phyloP scores from a whole-genome alignment of 352 stramenopile genomes.

The Pythium biforme region DNA sequence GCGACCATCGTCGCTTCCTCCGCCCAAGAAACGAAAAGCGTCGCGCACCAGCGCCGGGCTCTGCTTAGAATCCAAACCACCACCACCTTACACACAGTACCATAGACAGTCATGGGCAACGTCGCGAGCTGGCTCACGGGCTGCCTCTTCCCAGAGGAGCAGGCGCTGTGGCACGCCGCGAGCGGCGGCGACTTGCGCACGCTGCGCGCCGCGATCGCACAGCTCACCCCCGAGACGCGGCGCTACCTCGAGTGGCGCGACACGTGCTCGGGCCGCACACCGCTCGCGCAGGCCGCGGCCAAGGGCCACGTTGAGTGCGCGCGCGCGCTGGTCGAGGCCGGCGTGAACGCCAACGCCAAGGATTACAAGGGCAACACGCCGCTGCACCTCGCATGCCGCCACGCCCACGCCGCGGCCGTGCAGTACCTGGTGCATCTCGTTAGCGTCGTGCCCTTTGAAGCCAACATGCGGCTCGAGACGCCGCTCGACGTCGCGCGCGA shows the following conservation, averaged over 20 bases:
- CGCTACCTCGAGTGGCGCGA: slow-evolving; percentile 33
- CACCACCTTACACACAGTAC: too few relatives aligned
- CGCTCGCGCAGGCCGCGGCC: slow-evolving; percentile 26
- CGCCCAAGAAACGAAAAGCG: too few relatives aligned
- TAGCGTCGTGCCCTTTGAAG: slow-evolving; percentile 26
- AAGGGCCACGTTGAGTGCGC: slow-evolving; percentile 26
- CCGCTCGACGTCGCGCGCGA: slow-evolving; percentile 32
- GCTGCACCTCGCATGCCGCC: slow-evolving; percentile 30
- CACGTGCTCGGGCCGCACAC: slow-evolving; percentile 26
- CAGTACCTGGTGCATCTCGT: slow-evolving; percentile 20
- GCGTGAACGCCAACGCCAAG: slow-evolving; percentile 30
- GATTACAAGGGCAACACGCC: slow-evolving; percentile 40
- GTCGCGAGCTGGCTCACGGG: slow-evolving; percentile 22
- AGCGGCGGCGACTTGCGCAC: slow-evolving; percentile 16
- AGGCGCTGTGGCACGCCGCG: slow-evolving; percentile 30
- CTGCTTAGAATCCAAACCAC: not conserved
- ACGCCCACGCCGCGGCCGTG: slow-evolving; percentile 26
- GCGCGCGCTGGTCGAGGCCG: slow-evolving; percentile 21
- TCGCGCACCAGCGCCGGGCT: too few relatives aligned
- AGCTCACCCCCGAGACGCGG: slow-evolving; percentile 20
- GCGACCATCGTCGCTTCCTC: too few relatives aligned
- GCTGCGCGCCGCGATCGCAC: slow-evolving; percentile 19
- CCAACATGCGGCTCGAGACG: slow-evolving; percentile 29
- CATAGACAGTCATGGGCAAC: slow-evolving; percentile 27
- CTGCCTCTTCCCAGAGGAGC: slow-evolving; percentile 29